Evolutionary conservation across 345 rosid genomes (phyloP).

Genomic region (Eucalyptus viminalis): DNA sequence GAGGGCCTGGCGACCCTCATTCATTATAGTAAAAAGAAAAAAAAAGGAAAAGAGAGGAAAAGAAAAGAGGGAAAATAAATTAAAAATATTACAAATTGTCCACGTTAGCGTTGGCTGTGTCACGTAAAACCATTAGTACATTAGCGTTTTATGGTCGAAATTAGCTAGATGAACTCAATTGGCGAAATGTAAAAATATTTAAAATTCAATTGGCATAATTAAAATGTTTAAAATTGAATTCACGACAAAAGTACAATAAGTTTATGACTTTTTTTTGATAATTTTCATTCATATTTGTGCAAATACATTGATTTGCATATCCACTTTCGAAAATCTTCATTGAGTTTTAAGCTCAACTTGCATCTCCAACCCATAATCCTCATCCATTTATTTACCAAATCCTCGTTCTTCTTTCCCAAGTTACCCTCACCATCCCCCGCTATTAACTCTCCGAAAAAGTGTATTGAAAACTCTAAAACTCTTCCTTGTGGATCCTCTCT

Average conservation of each 20-base stretch:
- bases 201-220: too few species aligned
- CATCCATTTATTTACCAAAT: neutral
- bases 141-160: fast-evolving
- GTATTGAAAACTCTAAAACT: neutral
- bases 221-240: neutral
- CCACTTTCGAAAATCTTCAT: neutral
- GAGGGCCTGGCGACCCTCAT: fast-evolving
- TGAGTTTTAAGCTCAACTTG: neutral
- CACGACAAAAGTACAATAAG: too few species aligned
- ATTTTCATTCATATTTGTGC: neutral
- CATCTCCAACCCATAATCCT: neutral
- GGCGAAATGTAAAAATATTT: too few species aligned
- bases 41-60: too few species aligned
- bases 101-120: fast-evolving
- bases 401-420: neutral
- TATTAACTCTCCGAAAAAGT: neutral
- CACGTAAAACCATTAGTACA: too few species aligned
- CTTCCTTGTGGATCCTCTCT: neutral
- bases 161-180: too few species aligned
- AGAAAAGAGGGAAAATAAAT: too few species aligned
- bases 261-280: too few species aligned
- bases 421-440: neutral
- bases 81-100: too few species aligned
- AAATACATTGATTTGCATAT: neutral
- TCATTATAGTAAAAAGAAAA: fast-evolving